Base-by-base conservation (phyloP, 768 basidiomycete genomes). In the Tulasnella calospora region DNA sequence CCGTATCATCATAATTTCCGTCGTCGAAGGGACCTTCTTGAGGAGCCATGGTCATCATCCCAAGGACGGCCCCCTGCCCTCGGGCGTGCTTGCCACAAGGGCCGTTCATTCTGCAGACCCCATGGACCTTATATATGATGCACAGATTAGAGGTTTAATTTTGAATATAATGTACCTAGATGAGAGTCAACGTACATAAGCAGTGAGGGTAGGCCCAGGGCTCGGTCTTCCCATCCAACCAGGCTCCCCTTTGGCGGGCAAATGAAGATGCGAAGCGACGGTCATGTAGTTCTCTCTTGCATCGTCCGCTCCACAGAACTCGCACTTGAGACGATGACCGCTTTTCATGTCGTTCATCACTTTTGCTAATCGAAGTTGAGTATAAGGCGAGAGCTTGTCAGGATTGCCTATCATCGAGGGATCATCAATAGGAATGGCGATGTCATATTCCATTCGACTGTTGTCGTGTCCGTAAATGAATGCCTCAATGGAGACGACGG, bases 251-350 rank as follows among this genome's bases (percentile, higher is more conserved):
- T 72, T 72, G 5, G 71, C 38, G 12, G 71, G 71, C 71, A 72
- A 72, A 72, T 72, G 71, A n/a, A 46, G 36, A 72, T 72, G 44
- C 19, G 71, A 72, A 40, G 71, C 71, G 27, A 41, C 15, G 5
- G 36, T 72, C 44, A 40, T 40, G 71, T 40, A 72, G 71, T 72
- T 72, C 44, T 72, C 71, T 72, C 71, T 35, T 13, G 71, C 71
- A 40, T 40, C 38, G 8, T 72, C 44, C 19, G 9, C 27, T 23
- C 38, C 71, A 19, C 71, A 72, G 27, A 72, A 72, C 44, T 72
- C 71, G 44, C 71, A 72, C 36, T 72, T 40, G 36, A 72, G n/a
- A 36, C n/a, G 23, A 72, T 72, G 27, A 5, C 44, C 44, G 17
- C 44, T 40, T 40, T 72, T 72, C 71, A 72, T 40, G 36, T 72